phyloP scores from a whole-genome alignment of 257 asterid species.

The Pogostemon cablin region DNA sequence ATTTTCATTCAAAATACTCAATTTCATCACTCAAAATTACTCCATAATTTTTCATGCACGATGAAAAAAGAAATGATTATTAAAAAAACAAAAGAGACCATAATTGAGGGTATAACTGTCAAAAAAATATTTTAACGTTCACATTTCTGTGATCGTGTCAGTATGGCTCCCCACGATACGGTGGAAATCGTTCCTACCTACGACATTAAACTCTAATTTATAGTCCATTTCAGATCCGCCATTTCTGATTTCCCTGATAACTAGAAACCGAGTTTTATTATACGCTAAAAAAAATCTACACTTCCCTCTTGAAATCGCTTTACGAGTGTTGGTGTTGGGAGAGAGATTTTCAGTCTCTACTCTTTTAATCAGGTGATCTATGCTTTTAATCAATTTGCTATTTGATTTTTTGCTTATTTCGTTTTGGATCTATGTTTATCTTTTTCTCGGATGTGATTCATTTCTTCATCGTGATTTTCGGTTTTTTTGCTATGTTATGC shows the following conservation, averaged over 20 bases:
- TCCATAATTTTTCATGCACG: no score
- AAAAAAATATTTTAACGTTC: background rate
- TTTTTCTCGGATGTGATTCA: slow-evolving; percentile 17
- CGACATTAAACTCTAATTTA: slow-evolving; percentile 30
- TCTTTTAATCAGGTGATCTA: slow-evolving; percentile 30
- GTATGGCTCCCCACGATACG: slow-evolving; percentile 24
- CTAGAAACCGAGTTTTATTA: slow-evolving; percentile 20
- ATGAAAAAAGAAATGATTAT: background rate
- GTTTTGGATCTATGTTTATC: slow-evolving; percentile 22
- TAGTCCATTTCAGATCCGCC: slow-evolving; percentile 41
- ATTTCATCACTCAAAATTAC: no score
- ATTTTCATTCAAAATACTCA: no score
- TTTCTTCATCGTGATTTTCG: slow-evolving; percentile 15
- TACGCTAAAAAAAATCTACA: slow-evolving; percentile 3
- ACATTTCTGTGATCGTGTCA: slow-evolving; percentile 18
- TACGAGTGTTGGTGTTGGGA: slow-evolving; percentile 13
- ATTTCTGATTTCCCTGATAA: slow-evolving; percentile 15
- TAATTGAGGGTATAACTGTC: slow-evolving; percentile 17
- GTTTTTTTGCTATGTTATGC: slow-evolving; percentile 23
- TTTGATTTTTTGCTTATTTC: background rate
- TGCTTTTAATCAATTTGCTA: slow-evolving; percentile 21
- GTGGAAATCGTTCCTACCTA: slow-evolving; percentile 36
- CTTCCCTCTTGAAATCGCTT: background rate
- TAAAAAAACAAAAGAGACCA: slow-evolving; percentile 1
- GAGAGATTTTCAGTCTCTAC: slow-evolving; percentile 23